Evolutionary conservation across 495 filamentous ascomycete genomes (phyloP), one percentile per base, ranked within the genome.

Genomic region (Xylaria palmicola): DNA sequence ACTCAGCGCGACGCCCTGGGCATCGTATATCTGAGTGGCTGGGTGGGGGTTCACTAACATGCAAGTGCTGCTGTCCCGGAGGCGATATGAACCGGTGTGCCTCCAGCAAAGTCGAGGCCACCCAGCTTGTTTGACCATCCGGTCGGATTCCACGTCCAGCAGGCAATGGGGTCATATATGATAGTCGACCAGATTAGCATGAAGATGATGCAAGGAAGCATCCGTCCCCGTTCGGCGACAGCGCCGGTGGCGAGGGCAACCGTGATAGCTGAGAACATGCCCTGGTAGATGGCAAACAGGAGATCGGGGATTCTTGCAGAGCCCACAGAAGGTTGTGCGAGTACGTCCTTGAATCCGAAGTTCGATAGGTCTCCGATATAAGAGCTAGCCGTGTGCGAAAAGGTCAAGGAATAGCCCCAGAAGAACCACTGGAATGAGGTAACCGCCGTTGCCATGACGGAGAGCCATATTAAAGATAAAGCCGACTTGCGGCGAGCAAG

Each of bases 361-460:
- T 98, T 96, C 49, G 83, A 74, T 15, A 98, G 79, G 66, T 93
- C 81, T 26, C 94, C 94, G 64, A 98, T 92, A 76, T 82, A 98
- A 49, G 77, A 83, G 54, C 90, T 90, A 13, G 90, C 91, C 10
- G 84, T 80, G 73, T 96, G 91, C 26, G 91, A 95, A 80, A 97
- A 98, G 44, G 93, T 85, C 34, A 98, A 80, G 3, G 92, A 96
- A 73, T 93, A 98, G 39, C 94, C 94, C 94, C 93, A 98, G 83
- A 98, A 96, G 81, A 98, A 98, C 93, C 94, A 98, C 75, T 98
- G 93, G 78, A 98, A 96, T 24, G 87, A 88, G 9, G 91, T 86
- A 48, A 98, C 87, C 15, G 90, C 92, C 20, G 89, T 86, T n/a
- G 92, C 87, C 89, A 97, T 96, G 72, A 98, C 81, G n/a, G 92